phyloP scores from a whole-genome alignment of 2,329 filamentous ascomycete species.

The Apiospora kogelbergensis region DNA sequence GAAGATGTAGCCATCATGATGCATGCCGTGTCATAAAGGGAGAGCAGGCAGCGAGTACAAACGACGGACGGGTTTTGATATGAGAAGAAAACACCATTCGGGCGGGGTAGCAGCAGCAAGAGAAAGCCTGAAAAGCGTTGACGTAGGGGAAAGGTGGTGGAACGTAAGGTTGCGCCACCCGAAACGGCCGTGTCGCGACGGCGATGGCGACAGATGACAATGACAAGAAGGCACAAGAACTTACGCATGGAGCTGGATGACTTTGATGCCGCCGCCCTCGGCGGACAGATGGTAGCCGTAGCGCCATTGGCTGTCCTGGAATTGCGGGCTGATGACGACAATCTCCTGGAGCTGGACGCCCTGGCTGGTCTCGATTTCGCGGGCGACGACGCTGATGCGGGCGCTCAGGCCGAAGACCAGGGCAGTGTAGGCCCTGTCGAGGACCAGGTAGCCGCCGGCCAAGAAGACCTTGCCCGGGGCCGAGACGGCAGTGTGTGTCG shows the following conservation, averaged over 20 bases:
- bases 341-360: slow-evolving; percentile 71
- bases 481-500: slow-evolving; percentile 62
- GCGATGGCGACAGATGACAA: neutral
- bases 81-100: neutral
- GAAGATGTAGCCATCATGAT: neutral
- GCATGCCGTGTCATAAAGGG: neutral
- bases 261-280: slow-evolving; percentile 75
- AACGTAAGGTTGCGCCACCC: neutral
- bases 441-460: slow-evolving; percentile 90
- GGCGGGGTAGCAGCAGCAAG: neutral
- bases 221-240: slow-evolving; percentile 34
- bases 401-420: slow-evolving; percentile 68
- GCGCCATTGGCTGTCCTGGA: slow-evolving; percentile 81
- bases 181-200: neutral
- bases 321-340: slow-evolving; percentile 89
- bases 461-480: slow-evolving; percentile 95
- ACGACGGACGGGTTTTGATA: neutral
- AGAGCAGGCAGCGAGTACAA: neutral
- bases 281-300: slow-evolving; percentile 74
- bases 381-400: slow-evolving; percentile 64
- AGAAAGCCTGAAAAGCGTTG: neutral
- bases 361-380: slow-evolving; percentile 56
- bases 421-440: slow-evolving; percentile 83
- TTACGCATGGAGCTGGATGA: slow-evolving; percentile 78
- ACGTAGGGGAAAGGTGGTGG: neutral